phyloP scores from a whole-genome alignment of 192 early-diverging fungal species.

The Pilaira anomala region DNA sequence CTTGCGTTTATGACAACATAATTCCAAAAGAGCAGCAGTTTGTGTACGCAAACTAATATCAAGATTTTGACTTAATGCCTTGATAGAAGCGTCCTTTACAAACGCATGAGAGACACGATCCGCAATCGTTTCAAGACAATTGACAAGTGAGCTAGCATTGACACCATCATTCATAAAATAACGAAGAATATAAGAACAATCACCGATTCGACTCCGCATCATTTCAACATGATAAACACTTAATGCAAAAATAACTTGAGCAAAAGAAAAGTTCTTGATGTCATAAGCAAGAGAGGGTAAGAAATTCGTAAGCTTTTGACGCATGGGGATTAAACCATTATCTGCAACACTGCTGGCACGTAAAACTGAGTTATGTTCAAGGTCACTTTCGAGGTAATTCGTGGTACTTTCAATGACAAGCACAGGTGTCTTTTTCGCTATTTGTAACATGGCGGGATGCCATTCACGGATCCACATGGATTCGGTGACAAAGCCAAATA shows the following conservation, averaged over 20 bases:
- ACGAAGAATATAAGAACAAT: slow-evolving; percentile 67
- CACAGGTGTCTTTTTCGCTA: slow-evolving; percentile 84
- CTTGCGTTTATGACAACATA: slow-evolving; percentile 63
- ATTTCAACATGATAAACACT: slow-evolving; percentile 83
- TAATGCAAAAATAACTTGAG: slow-evolving; percentile 77
- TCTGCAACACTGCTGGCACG: slow-evolving; percentile 44
- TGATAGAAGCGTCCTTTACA: slow-evolving; percentile 46
- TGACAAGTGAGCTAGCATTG: slow-evolving; percentile 68
- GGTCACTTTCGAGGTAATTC: slow-evolving; percentile 83
- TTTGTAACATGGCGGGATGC: slow-evolving; percentile 57
- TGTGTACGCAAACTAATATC: slow-evolving; percentile 52
- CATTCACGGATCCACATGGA: slow-evolving; percentile 76
- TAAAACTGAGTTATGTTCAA: slow-evolving; percentile 84
- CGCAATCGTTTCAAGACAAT: slow-evolving; percentile 75
- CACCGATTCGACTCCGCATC: slow-evolving; percentile 65
- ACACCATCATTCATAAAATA: slow-evolving; percentile 89
- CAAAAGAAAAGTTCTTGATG: slow-evolving; percentile 62
- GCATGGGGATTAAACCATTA: slow-evolving; percentile 54
- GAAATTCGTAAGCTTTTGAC: slow-evolving; percentile 52
- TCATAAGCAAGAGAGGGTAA: slow-evolving; percentile 53
- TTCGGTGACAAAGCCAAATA: slow-evolving; percentile 72
- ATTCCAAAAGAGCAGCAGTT: slow-evolving; percentile 61
- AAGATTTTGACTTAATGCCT: slow-evolving; percentile 48
- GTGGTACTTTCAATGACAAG: slow-evolving; percentile 68
- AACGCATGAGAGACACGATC: slow-evolving; percentile 53